Evolutionary conservation across 768 basidiomycete species (phyloP).

Genomic region (Pleurotus eryngii): DNA sequence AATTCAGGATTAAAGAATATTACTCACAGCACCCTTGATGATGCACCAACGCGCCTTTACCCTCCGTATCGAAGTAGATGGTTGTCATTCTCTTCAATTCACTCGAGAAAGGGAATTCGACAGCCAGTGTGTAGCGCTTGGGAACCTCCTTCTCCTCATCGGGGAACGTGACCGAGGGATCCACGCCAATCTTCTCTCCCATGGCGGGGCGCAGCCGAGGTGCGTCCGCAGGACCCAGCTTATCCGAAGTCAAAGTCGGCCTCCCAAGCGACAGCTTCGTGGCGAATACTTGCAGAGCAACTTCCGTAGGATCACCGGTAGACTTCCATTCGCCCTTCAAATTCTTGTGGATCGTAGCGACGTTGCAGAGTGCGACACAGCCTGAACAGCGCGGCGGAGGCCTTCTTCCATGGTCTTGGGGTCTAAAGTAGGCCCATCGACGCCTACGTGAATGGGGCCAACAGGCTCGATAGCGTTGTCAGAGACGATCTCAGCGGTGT

Average conservation of each 20-base stretch:
- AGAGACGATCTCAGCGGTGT: constrained; percentile 26
- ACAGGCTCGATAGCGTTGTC: constrained; percentile 30
- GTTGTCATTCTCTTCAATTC: constrained; percentile 49
- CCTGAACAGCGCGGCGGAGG: constrained; percentile 23
- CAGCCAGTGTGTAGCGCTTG: constrained; percentile 30
- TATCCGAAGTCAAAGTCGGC: constrained; percentile 24
- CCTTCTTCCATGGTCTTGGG: constrained; percentile 16
- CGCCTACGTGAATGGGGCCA: constrained; percentile 23
- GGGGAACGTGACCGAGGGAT: not conserved
- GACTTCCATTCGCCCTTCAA: constrained; percentile 43
- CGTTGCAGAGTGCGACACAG: constrained; percentile 33
- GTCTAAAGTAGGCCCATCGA: constrained; percentile 19
- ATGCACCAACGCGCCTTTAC: constrained; percentile 20
- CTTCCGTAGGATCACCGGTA: constrained; percentile 54
- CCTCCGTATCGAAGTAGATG: constrained; percentile 28
- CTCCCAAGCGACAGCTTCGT: constrained; percentile 43
- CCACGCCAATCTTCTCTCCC: constrained; percentile 14
- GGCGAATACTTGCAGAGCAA: constrained; percentile 53
- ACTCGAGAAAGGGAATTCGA: constrained; percentile 46
- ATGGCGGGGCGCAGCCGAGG: constrained; percentile 26
- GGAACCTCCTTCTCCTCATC: constrained; percentile 19
- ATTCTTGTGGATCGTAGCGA: constrained; percentile 35
- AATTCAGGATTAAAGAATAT: not conserved
- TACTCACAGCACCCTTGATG: constrained; percentile 35
- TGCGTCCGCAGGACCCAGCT: constrained; percentile 14